Conservation (phyloP, 495 filamentous ascomycete species). For the Penicillium canescens region DNA sequence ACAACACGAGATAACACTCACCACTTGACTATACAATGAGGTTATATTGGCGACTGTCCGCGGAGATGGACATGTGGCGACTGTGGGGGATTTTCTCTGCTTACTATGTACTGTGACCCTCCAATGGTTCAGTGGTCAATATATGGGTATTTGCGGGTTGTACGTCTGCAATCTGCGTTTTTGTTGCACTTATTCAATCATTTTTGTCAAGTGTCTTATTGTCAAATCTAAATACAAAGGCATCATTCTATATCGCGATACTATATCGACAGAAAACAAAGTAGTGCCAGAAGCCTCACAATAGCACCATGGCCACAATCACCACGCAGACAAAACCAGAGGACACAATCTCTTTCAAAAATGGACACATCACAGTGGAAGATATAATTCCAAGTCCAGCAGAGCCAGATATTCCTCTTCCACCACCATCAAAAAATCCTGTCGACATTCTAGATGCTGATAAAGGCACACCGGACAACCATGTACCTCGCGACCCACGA, state of each 20-base stretch:
- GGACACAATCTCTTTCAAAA: constrained; percentile 21
- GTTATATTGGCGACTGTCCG: too few species aligned
- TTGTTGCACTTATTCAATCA: too few species aligned
- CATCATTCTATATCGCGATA: too few species aligned
- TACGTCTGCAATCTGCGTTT: too few species aligned
- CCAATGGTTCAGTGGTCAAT: too few species aligned
- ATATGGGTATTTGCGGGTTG: too few species aligned
- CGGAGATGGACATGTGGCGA: too few species aligned
- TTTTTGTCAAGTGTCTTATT: too few species aligned
- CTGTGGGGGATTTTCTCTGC: too few species aligned
- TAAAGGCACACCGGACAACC: constrained; percentile 77
- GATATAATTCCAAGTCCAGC: constrained; percentile 22
- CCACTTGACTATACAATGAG: neutral
- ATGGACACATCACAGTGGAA: constrained; percentile 28
- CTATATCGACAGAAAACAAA: neutral
- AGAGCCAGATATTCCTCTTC: constrained; percentile 61
- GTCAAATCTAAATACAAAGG: too few species aligned
- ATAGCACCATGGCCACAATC: constrained; percentile 27
- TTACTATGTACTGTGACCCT: too few species aligned
- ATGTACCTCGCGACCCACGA: constrained; percentile 84
- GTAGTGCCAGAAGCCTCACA: neutral
- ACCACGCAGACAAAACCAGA: constrained; percentile 23
- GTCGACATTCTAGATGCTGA: constrained; percentile 71
- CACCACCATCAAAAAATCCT: constrained; percentile 64
- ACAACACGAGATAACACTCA: constrained; percentile 2